Base-by-base conservation (phyloP, 2,329 filamentous ascomycete genomes). In the Stachybotrys chlorohalonatus region DNA sequence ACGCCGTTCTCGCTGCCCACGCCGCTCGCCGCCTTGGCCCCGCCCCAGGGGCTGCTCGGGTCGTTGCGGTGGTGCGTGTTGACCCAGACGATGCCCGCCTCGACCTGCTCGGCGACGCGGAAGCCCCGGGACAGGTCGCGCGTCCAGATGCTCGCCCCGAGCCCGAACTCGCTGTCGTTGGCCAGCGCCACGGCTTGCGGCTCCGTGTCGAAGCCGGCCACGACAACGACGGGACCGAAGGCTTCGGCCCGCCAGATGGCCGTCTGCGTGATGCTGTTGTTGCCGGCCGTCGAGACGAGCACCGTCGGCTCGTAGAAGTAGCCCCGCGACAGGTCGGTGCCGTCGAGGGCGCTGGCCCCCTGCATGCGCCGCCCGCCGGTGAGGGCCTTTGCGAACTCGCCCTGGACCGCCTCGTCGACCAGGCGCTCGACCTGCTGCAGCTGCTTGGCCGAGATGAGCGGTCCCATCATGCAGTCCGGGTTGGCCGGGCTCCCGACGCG, bases 251-350 rank as follows among this genome's bases (percentile, higher is more conserved):
- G 80, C 76, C 89, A 86, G 61, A 94, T 87, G 66, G 83, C 83
- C 70, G 89, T 87, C 64, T 82, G 72, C 42, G 77, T 60, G 81
- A 91, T 77, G 63, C 82, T 82, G 58, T 80, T 77, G 71, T 66
- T 72, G 7, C 24, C 16, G 13, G 32, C 16, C 49, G 83, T 73
- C 0, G 68, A 71, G 0, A 66, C 64, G 31, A 96, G 78, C 2
- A 96, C 80, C 0, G 91, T 95, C 0, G 89, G 89, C 52, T 87
- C 79, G 70, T 85, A 95, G 74, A 90, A 96, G 69, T 91, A 90
- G 2, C 81, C 76, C 69, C 75, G 76, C 0, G 71, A 69, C 31
- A 84, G 76, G 51, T 82, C 75, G 1, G 69, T 75, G 1, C 69
- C 73, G 57, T 84, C 80, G 0, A 84, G 67, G 0, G 62, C 24